Evolutionary conservation across 257 asterid species (phyloP).

Genomic region (Striga asiatica): DNA sequence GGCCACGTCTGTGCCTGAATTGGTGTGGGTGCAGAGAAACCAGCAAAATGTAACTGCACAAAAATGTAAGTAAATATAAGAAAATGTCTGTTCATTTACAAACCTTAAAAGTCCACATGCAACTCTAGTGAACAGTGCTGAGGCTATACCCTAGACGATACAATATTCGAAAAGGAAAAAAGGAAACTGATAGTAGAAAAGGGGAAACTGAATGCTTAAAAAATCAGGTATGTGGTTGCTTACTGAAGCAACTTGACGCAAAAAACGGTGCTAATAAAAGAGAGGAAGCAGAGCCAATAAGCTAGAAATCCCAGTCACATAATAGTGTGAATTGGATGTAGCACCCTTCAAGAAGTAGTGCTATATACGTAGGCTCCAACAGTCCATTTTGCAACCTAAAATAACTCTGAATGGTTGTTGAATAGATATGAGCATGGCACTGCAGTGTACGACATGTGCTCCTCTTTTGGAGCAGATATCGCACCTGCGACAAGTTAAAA

Average conservation of each 20-base stretch:
- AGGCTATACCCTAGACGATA: conserved; percentile 14
- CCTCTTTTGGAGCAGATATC: conserved; percentile 99
- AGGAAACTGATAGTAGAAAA: background rate
- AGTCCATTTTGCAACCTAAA: conserved; percentile 94
- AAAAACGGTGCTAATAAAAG: conserved; percentile 82
- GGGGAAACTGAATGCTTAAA: conserved; percentile 32
- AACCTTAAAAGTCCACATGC: conserved; percentile 10
- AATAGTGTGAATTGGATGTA: conserved; percentile 70
- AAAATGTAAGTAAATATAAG: conserved; percentile 20
- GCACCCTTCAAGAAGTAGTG: conserved; percentile 78
- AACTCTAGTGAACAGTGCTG: conserved; percentile 13
- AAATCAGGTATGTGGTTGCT: conserved; percentile 73
- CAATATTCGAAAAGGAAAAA: conserved; percentile 14
- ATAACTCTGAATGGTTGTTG: conserved; percentile 78
- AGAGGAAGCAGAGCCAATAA: conserved; percentile 72
- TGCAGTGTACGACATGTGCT: conserved; percentile 99
- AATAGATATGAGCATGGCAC: conserved; percentile 79
- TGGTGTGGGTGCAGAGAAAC: conserved; percentile 90
- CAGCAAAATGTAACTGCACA: conserved; percentile 68
- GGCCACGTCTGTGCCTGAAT: conserved; percentile 99
- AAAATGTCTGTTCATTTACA: conserved; percentile 7
- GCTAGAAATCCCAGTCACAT: conserved; percentile 80
- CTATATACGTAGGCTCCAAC: conserved; percentile 81
- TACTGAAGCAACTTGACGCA: conserved; percentile 97
- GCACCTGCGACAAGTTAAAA: conserved; percentile 99